A percentile compares a stretch with the other conserved stretches of the same genome.
Conservation (phyloP, 2,329 filamentous ascomycete species). For the Pseudocercospora fijiensis region DNA sequence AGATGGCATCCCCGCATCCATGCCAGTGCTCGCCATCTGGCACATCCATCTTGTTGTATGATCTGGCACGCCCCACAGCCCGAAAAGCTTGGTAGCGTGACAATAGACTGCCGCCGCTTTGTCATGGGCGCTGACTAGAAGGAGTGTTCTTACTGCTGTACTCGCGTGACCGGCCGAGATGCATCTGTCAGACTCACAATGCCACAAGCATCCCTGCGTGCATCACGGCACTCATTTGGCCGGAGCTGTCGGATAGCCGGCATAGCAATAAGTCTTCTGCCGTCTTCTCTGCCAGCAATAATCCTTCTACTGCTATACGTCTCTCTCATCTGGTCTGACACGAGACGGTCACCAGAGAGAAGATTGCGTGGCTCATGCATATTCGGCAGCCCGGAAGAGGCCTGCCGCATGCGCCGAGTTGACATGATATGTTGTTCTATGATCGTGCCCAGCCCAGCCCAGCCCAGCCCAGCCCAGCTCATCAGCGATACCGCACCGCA, state of each 20-base stretch:
- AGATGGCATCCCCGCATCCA: background rate
- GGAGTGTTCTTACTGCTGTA: constrained; percentile 7
- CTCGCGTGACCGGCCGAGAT: constrained; percentile 6
- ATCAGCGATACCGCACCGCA: constrained; percentile 3
- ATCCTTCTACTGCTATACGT: too few species aligned
- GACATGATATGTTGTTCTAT: too few species aligned
- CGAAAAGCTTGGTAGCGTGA: constrained; percentile 9
- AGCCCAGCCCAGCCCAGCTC: too few species aligned
- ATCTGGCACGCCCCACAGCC: constrained; percentile 1
- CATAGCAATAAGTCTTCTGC: background rate
- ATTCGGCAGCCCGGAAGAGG: constrained; percentile 6
- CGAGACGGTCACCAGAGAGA: constrained; percentile 3
- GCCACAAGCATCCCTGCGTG: constrained; percentile 10
- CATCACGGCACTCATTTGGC: constrained; percentile 7
- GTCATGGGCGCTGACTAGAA: constrained; percentile 12
- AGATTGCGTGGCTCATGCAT: constrained; percentile 8
- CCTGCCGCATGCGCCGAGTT: background rate
- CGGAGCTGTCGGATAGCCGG: constrained; percentile 18
- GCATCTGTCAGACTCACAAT: too few species aligned
- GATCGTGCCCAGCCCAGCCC: too few species aligned
- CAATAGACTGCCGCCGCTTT: constrained; percentile 5
- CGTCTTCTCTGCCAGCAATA: background rate
- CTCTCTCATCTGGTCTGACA: constrained; percentile 9
- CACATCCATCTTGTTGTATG: too few species aligned
- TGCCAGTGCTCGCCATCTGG: background rate